Evolutionary conservation across 2,329 filamentous ascomycete species (phyloP).

Genomic region (Penicillium vulpinum): DNA sequence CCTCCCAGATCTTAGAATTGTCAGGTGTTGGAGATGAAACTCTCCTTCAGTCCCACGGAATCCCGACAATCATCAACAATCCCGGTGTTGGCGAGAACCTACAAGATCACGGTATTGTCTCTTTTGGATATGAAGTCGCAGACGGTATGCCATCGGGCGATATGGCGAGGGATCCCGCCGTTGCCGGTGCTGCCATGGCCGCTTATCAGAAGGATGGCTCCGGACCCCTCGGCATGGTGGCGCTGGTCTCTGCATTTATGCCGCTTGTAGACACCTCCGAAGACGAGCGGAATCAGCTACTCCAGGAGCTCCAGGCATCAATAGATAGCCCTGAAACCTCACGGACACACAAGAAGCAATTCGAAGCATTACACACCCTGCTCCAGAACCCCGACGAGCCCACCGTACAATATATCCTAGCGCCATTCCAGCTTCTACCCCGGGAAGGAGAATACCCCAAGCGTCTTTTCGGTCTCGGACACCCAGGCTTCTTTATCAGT

Average conservation of each 20-base stretch:
- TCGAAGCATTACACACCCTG: slow-evolving; percentile 9
- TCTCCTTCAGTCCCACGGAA: slow-evolving; percentile 43
- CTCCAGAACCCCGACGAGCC: slow-evolving; percentile 17
- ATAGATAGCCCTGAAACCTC: slow-evolving; percentile 2
- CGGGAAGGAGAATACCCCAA: slow-evolving; percentile 3
- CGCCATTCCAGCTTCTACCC: slow-evolving; percentile 21
- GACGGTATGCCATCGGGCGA: slow-evolving; percentile 28
- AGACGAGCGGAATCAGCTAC: slow-evolving; percentile 4
- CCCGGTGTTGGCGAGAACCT: slow-evolving; percentile 53
- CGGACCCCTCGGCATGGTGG: slow-evolving; percentile 27
- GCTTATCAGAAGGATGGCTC: slow-evolving; percentile 26
- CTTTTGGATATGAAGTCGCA: slow-evolving; percentile 24
- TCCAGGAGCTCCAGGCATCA: slow-evolving; percentile 5
- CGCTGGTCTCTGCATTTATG: slow-evolving; percentile 24
- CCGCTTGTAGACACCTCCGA: slow-evolving; percentile 13
- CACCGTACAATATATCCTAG: slow-evolving; percentile 21
- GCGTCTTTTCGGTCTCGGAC: slow-evolving; percentile 14
- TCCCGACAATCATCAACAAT: slow-evolving; percentile 47
- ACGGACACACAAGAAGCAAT: slow-evolving; percentile 14
- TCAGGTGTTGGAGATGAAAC: slow-evolving; percentile 58
- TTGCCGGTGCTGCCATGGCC: slow-evolving; percentile 22
- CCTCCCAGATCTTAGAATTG: slow-evolving; percentile 60
- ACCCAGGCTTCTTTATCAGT: slow-evolving; percentile 21
- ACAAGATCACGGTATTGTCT: slow-evolving; percentile 47
- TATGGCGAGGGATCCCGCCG: slow-evolving; percentile 20